These are phyloP conservation scores for Medicago arabica DNA, from an alignment of 306 rosid genomes.

Conservation along the genomic window DNA sequence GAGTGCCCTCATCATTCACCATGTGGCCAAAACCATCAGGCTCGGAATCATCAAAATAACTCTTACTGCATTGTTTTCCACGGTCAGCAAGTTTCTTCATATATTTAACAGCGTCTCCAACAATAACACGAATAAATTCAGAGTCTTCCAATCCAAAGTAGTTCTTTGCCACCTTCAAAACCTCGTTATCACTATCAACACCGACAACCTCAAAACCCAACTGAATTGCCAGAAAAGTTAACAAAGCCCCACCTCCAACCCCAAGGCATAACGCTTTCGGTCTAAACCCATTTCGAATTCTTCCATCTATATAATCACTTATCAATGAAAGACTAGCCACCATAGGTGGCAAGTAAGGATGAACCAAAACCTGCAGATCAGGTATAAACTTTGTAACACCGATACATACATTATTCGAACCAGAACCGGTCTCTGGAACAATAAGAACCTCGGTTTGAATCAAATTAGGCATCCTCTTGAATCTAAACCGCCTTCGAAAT, in stretches of 20 bases:
- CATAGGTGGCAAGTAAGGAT: constrained; percentile 85
- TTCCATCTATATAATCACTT: constrained; percentile 45
- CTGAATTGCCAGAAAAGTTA: constrained; percentile 58
- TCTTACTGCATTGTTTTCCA: neutral
- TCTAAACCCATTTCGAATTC: constrained; percentile 52
- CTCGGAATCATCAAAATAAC: constrained; percentile 35
- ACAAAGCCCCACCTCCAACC: constrained; percentile 91
- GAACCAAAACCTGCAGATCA: constrained; percentile 68
- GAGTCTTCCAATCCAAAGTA: constrained; percentile 70
- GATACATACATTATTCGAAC: constrained; percentile 39
- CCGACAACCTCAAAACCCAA: constrained; percentile 75
- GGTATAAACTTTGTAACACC: constrained; percentile 58
- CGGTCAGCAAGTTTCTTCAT: constrained; percentile 48
- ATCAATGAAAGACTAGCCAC: constrained; percentile 70
- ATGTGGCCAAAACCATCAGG: constrained; percentile 31
- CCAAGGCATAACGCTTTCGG: constrained; percentile 86
- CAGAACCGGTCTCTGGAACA: constrained; percentile 40
- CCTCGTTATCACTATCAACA: constrained; percentile 70
- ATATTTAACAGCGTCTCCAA: constrained; percentile 63
- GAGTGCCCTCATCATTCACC: constrained; percentile 20
- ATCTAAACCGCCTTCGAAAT: constrained; percentile 89
- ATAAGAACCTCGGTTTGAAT: constrained; percentile 73
- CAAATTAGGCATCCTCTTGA: constrained; percentile 84
- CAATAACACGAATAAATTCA: constrained; percentile 48
- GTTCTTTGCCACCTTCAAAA: constrained; percentile 61